A percentile compares a stretch with the other conserved stretches of the same genome.
Conservation (phyloP, 306 rosid species). For the Acacia melanoxylon region DNA sequence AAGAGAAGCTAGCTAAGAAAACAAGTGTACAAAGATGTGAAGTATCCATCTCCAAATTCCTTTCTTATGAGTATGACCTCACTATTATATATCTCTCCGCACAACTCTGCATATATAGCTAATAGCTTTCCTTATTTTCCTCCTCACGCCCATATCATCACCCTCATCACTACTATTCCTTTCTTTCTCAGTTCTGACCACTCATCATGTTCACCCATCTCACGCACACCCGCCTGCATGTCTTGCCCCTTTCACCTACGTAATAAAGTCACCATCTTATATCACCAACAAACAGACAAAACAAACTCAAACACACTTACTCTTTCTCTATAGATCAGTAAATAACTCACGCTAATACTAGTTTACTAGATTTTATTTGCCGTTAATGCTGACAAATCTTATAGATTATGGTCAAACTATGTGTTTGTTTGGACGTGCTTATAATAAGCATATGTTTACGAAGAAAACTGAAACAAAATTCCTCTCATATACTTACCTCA, state of each 20-base stretch:
- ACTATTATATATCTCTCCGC: neutral
- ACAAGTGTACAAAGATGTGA: conserved; percentile 40
- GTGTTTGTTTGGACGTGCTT: too few relatives aligned
- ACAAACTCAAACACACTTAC: conserved; percentile 15
- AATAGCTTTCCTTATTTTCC: conserved; percentile 31
- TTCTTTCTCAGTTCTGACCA: conserved; percentile 37
- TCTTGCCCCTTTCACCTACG: conserved; percentile 77
- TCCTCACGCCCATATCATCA: neutral
- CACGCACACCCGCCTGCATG: conserved; percentile 69
- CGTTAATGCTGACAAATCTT: neutral
- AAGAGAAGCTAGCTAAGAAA: neutral
- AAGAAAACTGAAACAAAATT: too few relatives aligned
- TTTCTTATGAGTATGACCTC: conserved; percentile 18
- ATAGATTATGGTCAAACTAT: neutral
- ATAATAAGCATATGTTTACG: too few relatives aligned
- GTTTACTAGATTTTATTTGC: neutral
- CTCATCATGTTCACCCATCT: conserved; percentile 47
- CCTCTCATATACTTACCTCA: too few relatives aligned
- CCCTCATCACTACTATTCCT: neutral
- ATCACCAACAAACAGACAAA: neutral
- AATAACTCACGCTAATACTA: conserved; percentile 6
- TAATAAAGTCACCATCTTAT: conserved; percentile 37
- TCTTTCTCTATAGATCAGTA: neutral
- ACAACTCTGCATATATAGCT: neutral
- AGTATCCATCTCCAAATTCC: conserved; percentile 46